Conservation (phyloP, 495 filamentous ascomycete species). For the Penicillium turbatum region DNA sequence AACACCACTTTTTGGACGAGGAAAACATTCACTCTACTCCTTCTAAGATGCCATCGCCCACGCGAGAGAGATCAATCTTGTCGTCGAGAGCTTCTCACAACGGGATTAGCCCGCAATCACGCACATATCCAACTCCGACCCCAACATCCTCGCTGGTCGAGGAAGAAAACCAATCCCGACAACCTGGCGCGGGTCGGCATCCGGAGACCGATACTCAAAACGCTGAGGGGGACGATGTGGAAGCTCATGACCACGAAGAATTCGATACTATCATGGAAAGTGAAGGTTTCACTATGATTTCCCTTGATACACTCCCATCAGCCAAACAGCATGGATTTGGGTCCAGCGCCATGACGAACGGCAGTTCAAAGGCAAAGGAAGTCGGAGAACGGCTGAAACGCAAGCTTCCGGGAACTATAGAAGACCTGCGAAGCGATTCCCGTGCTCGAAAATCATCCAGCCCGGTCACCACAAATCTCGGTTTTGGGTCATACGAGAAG, state of each 20-base stretch:
- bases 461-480: slow-evolving; percentile 2
- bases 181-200: not conserved
- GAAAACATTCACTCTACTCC: slow-evolving; percentile 37
- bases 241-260: slow-evolving; percentile 49
- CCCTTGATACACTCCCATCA: slow-evolving; percentile 50
- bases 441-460: slow-evolving; percentile 16
- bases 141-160: slow-evolving; percentile 40
- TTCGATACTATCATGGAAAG: slow-evolving; percentile 57
- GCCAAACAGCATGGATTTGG: slow-evolving; percentile 36
- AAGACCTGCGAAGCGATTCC: slow-evolving; percentile 17
- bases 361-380: slow-evolving; percentile 27
- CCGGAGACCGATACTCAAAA: slow-evolving; percentile 1
- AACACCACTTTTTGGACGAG: slow-evolving; percentile 31
- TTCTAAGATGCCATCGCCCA: slow-evolving; percentile 40
- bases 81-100: slow-evolving; percentile 33
- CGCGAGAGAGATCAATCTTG: slow-evolving; percentile 21
- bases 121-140: slow-evolving; percentile 40
- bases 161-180: slow-evolving; percentile 26
- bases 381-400: slow-evolving; percentile 29
- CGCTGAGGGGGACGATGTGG: slow-evolving; percentile 2
- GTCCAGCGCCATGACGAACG: slow-evolving; percentile 23
- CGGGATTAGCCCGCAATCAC: slow-evolving; percentile 31
- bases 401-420: slow-evolving; percentile 24
- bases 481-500: not conserved
- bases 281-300: slow-evolving; percentile 58